Base-by-base conservation (phyloP, 306 rosid genomes). In the Medicago arabica region DNA sequence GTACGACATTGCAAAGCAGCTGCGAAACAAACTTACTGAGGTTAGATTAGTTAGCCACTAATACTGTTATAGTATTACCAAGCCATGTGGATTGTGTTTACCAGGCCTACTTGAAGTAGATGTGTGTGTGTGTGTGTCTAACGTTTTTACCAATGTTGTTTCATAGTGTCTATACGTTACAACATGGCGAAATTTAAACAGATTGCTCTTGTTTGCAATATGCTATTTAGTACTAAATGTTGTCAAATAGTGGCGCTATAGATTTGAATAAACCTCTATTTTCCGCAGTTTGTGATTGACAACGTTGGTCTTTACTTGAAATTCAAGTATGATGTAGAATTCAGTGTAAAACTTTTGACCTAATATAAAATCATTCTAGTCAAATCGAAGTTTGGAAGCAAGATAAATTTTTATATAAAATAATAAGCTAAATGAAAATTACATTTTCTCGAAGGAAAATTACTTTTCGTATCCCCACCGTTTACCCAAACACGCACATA, bases 21-120 rank as follows among this genome's bases (percentile, higher is more conserved):
- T 94, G 87, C 87, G 96, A 72, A 92, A 79, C 83, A 94, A 88
- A 80, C 88, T 94, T 67, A 70, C 98, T 5, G 98, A 94, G 96
- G 95, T 94, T 68, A 83, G 96, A 65, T 64, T 71, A 72, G 44
- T 77, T 7, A 7, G 8, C 36, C 10, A 34, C 44, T 53, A 8
- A 21, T 61, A 47, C 60, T 19, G 62, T 46, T 70, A 23, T n/a
- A 18, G 65, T 74, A 40, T 25, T 15, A 58, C 63, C 71, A 51
- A 46, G 40, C 25, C 21, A 41, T 72, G 77, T 50, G 74, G 31
- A 46, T 80, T 50, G 7, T 71, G 69, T 50, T 54, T 69, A 7
- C 28, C 38, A 57, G 36, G 36, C 63, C 5, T 57, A 55, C 43
- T 70, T 55, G 66, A 74, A 62, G 28, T 74, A 7, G 31, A 44